These are phyloP conservation scores for Neofusicoccum parvum DNA, from an alignment of 2,329 filamentous ascomycete species.

Conservation along the genomic window DNA sequence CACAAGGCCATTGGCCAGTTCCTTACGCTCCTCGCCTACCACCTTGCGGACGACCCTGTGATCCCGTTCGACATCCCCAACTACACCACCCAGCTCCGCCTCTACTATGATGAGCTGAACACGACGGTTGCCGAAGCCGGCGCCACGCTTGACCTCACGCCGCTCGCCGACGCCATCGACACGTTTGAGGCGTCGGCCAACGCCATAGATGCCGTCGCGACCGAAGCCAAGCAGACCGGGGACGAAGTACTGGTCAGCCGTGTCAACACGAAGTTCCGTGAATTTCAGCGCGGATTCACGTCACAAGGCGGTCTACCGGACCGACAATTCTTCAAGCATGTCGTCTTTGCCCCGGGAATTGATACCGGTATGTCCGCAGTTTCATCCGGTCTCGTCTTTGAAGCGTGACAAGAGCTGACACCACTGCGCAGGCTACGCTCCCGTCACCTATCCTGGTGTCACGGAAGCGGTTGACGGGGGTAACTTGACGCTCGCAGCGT, in stretches of 20 bases:
- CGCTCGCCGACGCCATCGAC: constrained; percentile 39
- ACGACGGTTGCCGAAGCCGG: constrained; percentile 30
- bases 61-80: constrained; percentile 43
- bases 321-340: constrained; percentile 49
- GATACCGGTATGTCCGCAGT: constrained; percentile 30
- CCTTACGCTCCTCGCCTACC: constrained; percentile 46
- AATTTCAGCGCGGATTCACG: constrained; percentile 50
- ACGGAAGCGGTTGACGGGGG: constrained; percentile 38
- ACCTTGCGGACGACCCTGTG: constrained; percentile 41
- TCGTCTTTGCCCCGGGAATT: constrained; percentile 51
- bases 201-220: constrained; percentile 28
- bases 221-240: constrained; percentile 32
- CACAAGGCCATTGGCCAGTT: constrained; percentile 55
- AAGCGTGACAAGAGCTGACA: too few relatives aligned
- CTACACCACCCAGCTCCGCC: constrained; percentile 41
- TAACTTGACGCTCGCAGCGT: constrained; percentile 26
- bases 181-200: constrained; percentile 37
- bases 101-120: constrained; percentile 40
- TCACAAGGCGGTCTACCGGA: constrained; percentile 49
- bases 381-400: too few relatives aligned
- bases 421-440: constrained; percentile 32
- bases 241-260: constrained; percentile 34
- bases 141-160: constrained; percentile 34
- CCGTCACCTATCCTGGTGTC: constrained; percentile 41
- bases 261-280: constrained; percentile 49